Evolutionary conservation across 169 alveolate species (phyloP).

Genomic region (Cyclospora cayetanensis): DNA sequence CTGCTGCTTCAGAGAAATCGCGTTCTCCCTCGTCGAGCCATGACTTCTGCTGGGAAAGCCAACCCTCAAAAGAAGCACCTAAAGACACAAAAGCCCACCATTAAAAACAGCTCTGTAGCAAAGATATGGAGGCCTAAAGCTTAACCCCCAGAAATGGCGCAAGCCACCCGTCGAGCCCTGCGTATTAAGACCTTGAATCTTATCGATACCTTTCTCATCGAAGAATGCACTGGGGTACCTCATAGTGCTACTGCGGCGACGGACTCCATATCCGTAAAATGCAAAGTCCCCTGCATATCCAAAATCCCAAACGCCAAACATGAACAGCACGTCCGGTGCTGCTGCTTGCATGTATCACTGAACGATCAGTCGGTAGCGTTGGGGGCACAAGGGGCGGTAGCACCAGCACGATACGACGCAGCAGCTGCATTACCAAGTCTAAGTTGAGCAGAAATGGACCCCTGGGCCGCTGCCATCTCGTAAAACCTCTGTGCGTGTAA

Average conservation of each 20-base stretch:
- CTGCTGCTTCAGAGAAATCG: constrained; percentile 45
- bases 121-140: not conserved
- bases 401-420: not conserved
- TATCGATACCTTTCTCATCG: constrained; percentile 46
- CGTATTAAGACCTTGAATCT: too few species aligned
- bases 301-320: not conserved
- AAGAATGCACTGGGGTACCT: not conserved
- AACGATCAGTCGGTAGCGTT: too few species aligned
- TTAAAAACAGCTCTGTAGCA: not conserved
- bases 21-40: constrained; percentile 14
- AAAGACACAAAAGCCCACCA: not conserved
- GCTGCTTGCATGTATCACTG: too few species aligned
- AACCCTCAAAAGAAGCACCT: constrained; percentile 24
- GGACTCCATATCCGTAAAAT: constrained; percentile 36
- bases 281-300: constrained; percentile 35
- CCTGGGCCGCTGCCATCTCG: constrained; percentile 79
- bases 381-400: not conserved
- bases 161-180: not conserved
- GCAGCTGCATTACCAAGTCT: constrained; percentile 66
- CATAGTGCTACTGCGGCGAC: constrained; percentile 3
- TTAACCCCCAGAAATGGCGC: not conserved
- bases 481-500: constrained; percentile 75
- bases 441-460: constrained; percentile 73
- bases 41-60: constrained; percentile 24
- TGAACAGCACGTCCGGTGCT: too few species aligned